These are phyloP conservation scores for Alternaria rosae DNA, from an alignment of 2,329 filamentous ascomycete genomes.

Conservation along the genomic window DNA sequence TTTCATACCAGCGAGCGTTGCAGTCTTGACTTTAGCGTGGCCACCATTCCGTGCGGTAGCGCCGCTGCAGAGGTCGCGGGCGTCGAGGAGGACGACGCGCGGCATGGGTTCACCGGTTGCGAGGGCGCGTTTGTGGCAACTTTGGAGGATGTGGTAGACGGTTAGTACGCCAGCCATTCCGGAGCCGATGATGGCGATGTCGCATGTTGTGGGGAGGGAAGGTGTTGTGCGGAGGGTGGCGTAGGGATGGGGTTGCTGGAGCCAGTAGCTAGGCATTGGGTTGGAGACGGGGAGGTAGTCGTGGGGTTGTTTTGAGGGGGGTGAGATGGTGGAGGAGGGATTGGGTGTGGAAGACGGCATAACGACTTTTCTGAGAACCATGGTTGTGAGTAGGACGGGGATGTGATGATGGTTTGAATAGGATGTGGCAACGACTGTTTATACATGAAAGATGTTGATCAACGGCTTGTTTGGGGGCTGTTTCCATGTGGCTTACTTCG, in stretches of 20 bases:
- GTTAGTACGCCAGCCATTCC: not conserved
- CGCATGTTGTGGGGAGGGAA: conserved; percentile 2
- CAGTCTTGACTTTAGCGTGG: not conserved
- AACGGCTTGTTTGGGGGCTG: not conserved
- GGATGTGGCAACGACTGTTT: not conserved
- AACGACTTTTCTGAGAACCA: not conserved
- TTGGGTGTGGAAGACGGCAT: not conserved
- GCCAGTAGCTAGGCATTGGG: conserved; percentile 49
- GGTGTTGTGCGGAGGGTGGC: conserved; percentile 37
- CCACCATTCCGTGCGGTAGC: not conserved
- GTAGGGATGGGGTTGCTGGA: conserved; percentile 38
- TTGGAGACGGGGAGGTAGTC: conserved; percentile 40
- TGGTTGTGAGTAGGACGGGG: not conserved
- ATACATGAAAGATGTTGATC: not conserved
- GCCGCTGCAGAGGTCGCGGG: not conserved
- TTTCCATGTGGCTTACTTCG: not conserved
- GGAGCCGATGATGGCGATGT: not conserved
- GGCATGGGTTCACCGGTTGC: not conserved
- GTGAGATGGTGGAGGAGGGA: too few relatives aligned
- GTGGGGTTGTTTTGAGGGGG: not conserved
- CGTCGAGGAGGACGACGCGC: not conserved
- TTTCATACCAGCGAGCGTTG: not conserved
- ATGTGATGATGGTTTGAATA: not conserved
- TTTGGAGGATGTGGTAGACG: not conserved
- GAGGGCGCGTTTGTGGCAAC: not conserved